Base-by-base conservation (phyloP, 129 eudicot genomes). In the Scalesia atractyloides region DNA sequence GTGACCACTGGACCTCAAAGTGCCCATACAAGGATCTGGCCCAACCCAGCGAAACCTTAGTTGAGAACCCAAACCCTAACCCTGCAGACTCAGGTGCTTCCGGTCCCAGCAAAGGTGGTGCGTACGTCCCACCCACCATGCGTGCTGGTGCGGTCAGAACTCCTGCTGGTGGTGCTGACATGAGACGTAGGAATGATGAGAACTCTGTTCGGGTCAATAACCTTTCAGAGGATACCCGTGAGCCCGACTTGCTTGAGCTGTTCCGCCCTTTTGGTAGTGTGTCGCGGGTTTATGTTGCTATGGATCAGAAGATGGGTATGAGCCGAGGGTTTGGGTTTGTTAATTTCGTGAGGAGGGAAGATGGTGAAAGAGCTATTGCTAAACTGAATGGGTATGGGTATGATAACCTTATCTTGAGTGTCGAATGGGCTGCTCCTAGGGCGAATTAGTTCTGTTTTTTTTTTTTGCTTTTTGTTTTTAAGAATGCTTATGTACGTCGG, bases 1-100 rank as follows among this genome's bases (percentile, higher is more conserved):
- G 72, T 48, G 72, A 67, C 72, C 72, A 67, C 15, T 67, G 72
- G 72, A 67, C 72, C 72, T 67, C 72, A 67, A 67, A 50, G 72
- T 67, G 72, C 43, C 72, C 72, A 26, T 67, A 67, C 72, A 67
- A 67, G 72, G 72, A 67, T 48, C 59, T 67, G 1, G 72, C 72
- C 19, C 72, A 67, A 43, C 72, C 72, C 4, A 67, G 43, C 48
- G 72, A 67, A 15, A 67, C 72, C 37, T 67, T 67, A 24, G 72
- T 67, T 9, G 72, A 67, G 72, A 67, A 67, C 57, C 72, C 72
- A 5, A 67, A 48, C 22, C 43, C 72, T 48, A 49, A 44, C 37
- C 53, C 72, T 19, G 57, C 72, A 46, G 72, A 48, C 30, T 20
- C 59, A 6, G 58, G 72, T 67, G 72, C 44, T 13, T 30, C 59